Evolutionary conservation across 768 basidiomycete genomes (phyloP).

Genomic region (Leccinellum luteum): DNA sequence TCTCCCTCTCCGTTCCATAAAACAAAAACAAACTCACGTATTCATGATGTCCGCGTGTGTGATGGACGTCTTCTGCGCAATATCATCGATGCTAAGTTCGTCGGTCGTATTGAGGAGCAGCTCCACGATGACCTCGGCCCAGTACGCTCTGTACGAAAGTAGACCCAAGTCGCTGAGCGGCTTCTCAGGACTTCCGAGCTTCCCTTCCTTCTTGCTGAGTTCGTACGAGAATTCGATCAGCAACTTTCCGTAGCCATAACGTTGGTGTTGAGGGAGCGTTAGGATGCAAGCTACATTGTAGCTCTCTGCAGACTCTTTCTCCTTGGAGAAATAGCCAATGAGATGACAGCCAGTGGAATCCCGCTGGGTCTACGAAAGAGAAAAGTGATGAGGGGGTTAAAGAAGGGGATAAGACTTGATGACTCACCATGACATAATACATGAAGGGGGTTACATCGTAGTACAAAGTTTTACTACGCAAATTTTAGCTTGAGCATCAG

Average conservation of each 20-base stretch:
- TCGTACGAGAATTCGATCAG: constrained; percentile 99
- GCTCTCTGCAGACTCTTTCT: constrained; percentile 96
- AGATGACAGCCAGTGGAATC: constrained; percentile 91
- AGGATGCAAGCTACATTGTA: constrained; percentile 99
- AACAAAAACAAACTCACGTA: constrained; percentile 63
- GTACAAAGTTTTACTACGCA: constrained; percentile 88
- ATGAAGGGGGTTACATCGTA: constrained; percentile 99
- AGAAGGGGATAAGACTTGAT: constrained; percentile 5
- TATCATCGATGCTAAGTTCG: constrained; percentile 93
- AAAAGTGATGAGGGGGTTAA: neutral
- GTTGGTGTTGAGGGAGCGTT: constrained; percentile 97
- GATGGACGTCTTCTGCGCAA: constrained; percentile 93
- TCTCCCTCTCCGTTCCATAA: neutral
- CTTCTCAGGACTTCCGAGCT: constrained; percentile 96
- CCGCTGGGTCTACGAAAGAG: constrained; percentile 57
- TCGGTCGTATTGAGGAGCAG: constrained; percentile 67
- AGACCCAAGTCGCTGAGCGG: constrained; percentile 93
- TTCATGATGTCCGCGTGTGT: constrained; percentile 97
- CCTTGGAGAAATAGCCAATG: constrained; percentile 98
- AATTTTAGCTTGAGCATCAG: constrained; percentile 20
- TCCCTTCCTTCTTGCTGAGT: constrained; percentile 92
- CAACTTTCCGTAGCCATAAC: constrained; percentile 91
- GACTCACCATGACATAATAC: constrained; percentile 95
- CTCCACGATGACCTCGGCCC: constrained; percentile 96
- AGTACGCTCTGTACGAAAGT: constrained; percentile 91